Percentiles rank a stretch among this genome's conserved stretches.
Conservation (phyloP, 2,329 filamentous ascomycete genomes). For the Fusarium metavorans region DNA sequence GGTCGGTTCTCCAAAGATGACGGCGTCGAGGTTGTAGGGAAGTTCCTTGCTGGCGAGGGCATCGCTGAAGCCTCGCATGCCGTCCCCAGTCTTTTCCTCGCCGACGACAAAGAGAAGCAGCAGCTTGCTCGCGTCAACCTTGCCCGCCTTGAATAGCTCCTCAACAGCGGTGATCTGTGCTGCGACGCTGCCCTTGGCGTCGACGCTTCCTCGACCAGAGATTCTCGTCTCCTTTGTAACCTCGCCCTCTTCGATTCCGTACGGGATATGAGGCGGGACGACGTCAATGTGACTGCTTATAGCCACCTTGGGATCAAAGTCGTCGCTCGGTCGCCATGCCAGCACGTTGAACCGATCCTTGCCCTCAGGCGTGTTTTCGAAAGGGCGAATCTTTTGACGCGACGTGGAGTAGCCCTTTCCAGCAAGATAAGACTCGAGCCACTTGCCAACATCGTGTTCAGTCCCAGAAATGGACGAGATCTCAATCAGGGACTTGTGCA, state of each 20-base stretch:
- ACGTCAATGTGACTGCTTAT: constrained; percentile 86
- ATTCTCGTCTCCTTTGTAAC: constrained; percentile 65
- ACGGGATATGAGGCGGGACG: constrained; percentile 79
- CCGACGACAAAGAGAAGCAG: constrained; percentile 79
- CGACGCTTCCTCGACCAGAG: constrained; percentile 79
- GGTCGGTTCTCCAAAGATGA: constrained; percentile 94
- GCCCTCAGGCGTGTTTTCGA: constrained; percentile 45
- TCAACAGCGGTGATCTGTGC: constrained; percentile 78
- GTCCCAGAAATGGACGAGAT: constrained; percentile 78
- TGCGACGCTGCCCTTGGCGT: constrained; percentile 77
- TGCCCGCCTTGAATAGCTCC: constrained; percentile 59
- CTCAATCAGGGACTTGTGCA: constrained; percentile 81
- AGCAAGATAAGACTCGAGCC: constrained; percentile 75
- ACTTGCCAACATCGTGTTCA: constrained; percentile 76
- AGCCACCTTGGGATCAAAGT: constrained; percentile 69
- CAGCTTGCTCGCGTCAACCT: constrained; percentile 62
- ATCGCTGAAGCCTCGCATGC: constrained; percentile 74
- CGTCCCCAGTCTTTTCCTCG: constrained; percentile 84
- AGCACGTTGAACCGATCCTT: constrained; percentile 76
- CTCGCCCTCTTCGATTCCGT: constrained; percentile 65
- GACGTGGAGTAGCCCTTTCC: constrained; percentile 57
- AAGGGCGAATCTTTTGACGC: constrained; percentile 55
- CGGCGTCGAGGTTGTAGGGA: constrained; percentile 66
- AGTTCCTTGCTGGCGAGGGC: constrained; percentile 48
- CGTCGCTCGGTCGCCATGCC: constrained; percentile 68